Evolutionary conservation across 805 yeast species (phyloP).

Genomic region (Candida nonsorbophila): DNA sequence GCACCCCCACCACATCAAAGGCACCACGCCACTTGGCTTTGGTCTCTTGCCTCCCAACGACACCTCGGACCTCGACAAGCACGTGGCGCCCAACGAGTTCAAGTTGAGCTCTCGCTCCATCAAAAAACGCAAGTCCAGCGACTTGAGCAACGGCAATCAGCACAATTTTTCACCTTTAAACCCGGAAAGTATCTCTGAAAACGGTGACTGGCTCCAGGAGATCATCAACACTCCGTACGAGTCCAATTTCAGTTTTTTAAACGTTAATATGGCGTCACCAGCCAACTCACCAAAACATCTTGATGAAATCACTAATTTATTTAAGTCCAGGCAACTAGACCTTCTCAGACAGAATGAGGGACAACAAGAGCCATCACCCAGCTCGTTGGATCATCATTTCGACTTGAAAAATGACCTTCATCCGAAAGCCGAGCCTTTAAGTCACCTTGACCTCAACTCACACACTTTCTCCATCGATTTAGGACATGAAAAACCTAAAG

Average conservation of each 20-base stretch:
- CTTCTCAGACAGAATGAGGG: conserved; percentile 4
- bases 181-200: conserved; percentile 9
- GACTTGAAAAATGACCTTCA: no score
- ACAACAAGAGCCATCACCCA: conserved; percentile 25
- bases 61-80: conserved; percentile 4
- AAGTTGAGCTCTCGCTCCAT: conserved; percentile 2
- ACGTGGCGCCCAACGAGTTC: no score
- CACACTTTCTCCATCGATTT: no score
- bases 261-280: no score
- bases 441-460: no score
- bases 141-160: no score
- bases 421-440: no score
- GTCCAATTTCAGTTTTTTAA: conserved; percentile 43
- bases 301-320: conserved; percentile 54
- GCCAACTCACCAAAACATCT: conserved; percentile 6
- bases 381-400: no score
- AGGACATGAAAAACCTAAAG: no score
- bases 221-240: conserved; percentile 66
- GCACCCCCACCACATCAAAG: conserved; percentile 36
- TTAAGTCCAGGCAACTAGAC: conserved; percentile 63
- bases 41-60: conserved; percentile 19
- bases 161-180: no score
- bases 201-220: conserved; percentile 63
- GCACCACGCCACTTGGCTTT: conserved; percentile 34
- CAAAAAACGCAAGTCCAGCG: conserved; percentile 5